Evolutionary conservation across 2,329 filamentous ascomycete species (phyloP).

Genomic region (Penicillium sp.): DNA sequence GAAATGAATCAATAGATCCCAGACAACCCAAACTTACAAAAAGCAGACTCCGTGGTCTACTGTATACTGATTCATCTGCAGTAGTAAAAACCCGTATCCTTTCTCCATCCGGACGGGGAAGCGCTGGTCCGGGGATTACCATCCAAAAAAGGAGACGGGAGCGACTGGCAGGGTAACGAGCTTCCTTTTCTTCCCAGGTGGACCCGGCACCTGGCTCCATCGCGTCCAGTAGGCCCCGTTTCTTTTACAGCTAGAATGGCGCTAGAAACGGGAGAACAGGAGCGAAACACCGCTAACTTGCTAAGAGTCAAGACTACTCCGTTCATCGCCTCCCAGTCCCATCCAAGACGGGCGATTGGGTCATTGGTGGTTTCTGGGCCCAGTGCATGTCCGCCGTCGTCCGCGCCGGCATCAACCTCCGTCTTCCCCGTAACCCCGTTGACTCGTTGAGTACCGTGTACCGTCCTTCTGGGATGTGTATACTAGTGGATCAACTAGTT

Average conservation of each 20-base stretch:
- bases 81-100: not conserved
- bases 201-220: slow-evolving; percentile 12
- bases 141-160: slow-evolving; percentile 7
- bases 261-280: slow-evolving; percentile 28
- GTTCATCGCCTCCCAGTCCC: not conserved
- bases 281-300: slow-evolving; percentile 12
- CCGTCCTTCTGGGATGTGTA: not conserved
- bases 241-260: slow-evolving; percentile 28
- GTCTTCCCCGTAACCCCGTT: not conserved
- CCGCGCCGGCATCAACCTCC: slow-evolving; percentile 1
- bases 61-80: not conserved
- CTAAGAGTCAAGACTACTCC: not conserved
- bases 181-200: slow-evolving; percentile 25
- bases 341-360: not conserved
- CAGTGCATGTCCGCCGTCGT: slow-evolving; percentile 1
- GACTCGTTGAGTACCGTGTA: not conserved
- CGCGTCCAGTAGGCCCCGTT: slow-evolving; percentile 21
- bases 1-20: too few species aligned
- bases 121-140: slow-evolving; percentile 3
- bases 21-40: too few species aligned
- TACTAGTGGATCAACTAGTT: not conserved
- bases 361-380: not conserved
- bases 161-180: slow-evolving; percentile 9
- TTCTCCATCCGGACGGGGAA: not conserved
- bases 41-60: too few species aligned